Evolutionary conservation across 169 alveolate genomes (phyloP).

Genomic region (Pseudocohnilembus persalinus): DNA sequence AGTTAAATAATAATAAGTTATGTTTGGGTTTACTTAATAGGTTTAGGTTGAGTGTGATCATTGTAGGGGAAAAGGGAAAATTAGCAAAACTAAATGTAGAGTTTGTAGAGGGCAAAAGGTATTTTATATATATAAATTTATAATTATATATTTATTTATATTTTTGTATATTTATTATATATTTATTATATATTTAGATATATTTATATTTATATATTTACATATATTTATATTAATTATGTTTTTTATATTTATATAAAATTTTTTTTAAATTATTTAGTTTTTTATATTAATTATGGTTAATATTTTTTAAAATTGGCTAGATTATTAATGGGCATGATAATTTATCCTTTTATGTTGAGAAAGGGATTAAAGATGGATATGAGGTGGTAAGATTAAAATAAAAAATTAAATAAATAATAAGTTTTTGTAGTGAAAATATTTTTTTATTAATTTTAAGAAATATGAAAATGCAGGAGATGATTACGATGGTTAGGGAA

Average conservation of each 20-base stretch:
- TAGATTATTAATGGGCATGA: constrained; percentile 45
- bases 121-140: neutral
- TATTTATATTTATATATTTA: constrained; percentile 31
- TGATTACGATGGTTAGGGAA: constrained; percentile 61
- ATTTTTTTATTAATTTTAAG: constrained; percentile 8
- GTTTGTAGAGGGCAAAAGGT: constrained; percentile 73
- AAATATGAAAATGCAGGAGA: constrained; percentile 68
- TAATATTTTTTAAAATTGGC: neutral
- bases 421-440: neutral
- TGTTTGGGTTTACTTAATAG: constrained; percentile 73
- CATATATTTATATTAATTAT: neutral
- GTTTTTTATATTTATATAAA: neutral
- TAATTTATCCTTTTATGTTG: constrained; percentile 60
- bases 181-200: neutral
- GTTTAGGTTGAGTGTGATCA: constrained; percentile 65
- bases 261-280: neutral
- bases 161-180: neutral
- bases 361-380: constrained; percentile 75
- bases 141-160: neutral
- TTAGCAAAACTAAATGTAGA: constrained; percentile 61
- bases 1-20: constrained; percentile 54
- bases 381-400: constrained; percentile 44
- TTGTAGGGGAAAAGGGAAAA: constrained; percentile 78
- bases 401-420: no score
- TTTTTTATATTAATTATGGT: neutral